Percentiles rank a stretch among this genome's conserved stretches.
Conservation (phyloP, 2,329 filamentous ascomycete genomes). For the Thermoascus crustaceus region DNA sequence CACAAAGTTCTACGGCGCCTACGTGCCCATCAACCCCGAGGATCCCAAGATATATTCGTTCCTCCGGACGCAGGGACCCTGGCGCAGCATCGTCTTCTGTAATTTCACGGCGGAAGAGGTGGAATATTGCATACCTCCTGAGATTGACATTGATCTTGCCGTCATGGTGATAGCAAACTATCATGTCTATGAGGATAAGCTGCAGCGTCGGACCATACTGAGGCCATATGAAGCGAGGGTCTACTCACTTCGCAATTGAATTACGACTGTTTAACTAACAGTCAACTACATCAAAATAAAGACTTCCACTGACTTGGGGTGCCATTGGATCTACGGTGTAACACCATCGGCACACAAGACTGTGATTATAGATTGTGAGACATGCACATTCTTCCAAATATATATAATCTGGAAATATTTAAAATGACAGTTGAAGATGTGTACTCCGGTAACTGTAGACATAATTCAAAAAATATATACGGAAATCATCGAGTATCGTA, state of each 20-base stretch:
- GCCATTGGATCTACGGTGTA: too few species aligned
- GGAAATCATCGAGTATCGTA: too few species aligned
- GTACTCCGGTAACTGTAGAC: too few species aligned
- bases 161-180: constrained; percentile 12
- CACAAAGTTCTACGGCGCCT: constrained; percentile 11
- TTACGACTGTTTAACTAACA: not conserved
- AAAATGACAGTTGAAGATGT: too few species aligned
- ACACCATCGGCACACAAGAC: too few species aligned
- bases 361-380: too few species aligned
- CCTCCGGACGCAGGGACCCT: constrained; percentile 12
- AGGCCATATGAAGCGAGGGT: constrained; percentile 12
- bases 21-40: constrained; percentile 11
- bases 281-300: too few species aligned
- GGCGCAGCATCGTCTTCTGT: constrained; percentile 9
- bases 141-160: constrained; percentile 12
- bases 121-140: constrained; percentile 9
- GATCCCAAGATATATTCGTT: constrained; percentile 10
- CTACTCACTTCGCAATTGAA: constrained; percentile 12
- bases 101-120: constrained; percentile 7
- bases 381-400: too few species aligned
- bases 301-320: too few species aligned
- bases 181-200: constrained; percentile 5
- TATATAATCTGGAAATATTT: too few species aligned
- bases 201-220: constrained; percentile 5
- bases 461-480: too few species aligned